A percentile compares a stretch with the other conserved stretches of the same genome.
Evolutionary conservation across 495 filamentous ascomycete species (phyloP).

Genomic region (Penicillium cosmopolitanum): DNA sequence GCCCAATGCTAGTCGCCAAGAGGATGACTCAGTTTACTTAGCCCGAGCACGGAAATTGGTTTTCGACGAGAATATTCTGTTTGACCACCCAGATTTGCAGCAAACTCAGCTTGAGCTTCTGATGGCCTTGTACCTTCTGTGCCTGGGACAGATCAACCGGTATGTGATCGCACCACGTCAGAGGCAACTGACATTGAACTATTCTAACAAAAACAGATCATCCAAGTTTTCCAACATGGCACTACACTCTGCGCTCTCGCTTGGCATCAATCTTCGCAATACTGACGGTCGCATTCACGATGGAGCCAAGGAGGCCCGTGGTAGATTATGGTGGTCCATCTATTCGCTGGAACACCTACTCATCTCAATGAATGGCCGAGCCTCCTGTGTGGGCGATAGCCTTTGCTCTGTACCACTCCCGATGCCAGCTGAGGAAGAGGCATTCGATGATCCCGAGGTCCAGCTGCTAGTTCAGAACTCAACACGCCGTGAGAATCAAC

Average conservation of each 20-base stretch:
- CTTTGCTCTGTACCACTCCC: conserved; percentile 59
- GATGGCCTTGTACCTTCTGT: conserved; percentile 61
- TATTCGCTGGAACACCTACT: conserved; percentile 61
- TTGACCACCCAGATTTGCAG: conserved; percentile 60
- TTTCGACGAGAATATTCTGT: conserved; percentile 51
- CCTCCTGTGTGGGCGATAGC: conserved; percentile 54
- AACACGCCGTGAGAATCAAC: conserved; percentile 22
- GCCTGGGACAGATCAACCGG: conserved; percentile 64
- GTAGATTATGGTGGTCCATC: conserved; percentile 67
- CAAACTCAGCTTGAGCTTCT: conserved; percentile 60
- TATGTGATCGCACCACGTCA: conserved; percentile 24
- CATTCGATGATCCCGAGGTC: conserved; percentile 27
- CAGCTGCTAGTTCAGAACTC: conserved; percentile 28
- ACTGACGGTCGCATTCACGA: conserved; percentile 49
- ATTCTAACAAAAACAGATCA: conserved; percentile 43
- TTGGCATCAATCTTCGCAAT: conserved; percentile 65
- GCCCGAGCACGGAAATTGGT: conserved; percentile 58
- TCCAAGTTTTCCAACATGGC: conserved; percentile 63
- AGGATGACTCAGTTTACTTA: conserved; percentile 61
- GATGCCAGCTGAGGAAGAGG: conserved; percentile 56
- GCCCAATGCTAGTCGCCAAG: conserved; percentile 16
- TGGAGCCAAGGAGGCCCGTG: conserved; percentile 59
- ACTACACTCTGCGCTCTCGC: conserved; percentile 57
- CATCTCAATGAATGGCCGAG: conserved; percentile 64
- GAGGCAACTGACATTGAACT: background rate